These are phyloP conservation scores for Trametes pubescens DNA, from an alignment of 1,284 basidiomycete species.

Conservation along the genomic window DNA sequence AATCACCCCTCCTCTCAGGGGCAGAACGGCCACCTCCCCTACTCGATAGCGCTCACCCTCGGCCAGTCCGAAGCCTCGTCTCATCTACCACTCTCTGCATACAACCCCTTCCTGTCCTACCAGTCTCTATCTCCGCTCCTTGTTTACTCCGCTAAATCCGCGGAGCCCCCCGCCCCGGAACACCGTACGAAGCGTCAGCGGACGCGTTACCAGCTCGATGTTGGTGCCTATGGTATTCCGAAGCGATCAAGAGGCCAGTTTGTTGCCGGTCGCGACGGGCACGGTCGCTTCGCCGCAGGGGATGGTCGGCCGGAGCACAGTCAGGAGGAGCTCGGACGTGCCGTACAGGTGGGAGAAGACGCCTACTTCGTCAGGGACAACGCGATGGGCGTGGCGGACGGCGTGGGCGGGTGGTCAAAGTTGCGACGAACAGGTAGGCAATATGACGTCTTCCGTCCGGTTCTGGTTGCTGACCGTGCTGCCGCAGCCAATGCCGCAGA, in stretches of 20 bases:
- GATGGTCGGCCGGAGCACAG: constrained; percentile 29
- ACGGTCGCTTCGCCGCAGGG: constrained; percentile 36
- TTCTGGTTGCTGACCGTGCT: constrained; percentile 1
- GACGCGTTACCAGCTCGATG: constrained; percentile 68
- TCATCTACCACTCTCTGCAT: constrained; percentile 39
- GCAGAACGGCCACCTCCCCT: constrained; percentile 41
- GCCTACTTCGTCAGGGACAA: constrained; percentile 86
- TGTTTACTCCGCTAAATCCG: constrained; percentile 40
- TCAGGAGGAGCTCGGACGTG: constrained; percentile 49
- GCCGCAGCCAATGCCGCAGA: constrained; percentile 34
- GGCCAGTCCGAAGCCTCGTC: constrained; percentile 48
- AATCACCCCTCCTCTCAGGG: constrained; percentile 40
- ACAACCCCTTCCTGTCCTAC: constrained; percentile 52
- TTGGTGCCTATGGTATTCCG: constrained; percentile 78
- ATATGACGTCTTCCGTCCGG: constrained; percentile 3
- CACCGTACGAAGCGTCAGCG: constrained; percentile 47
- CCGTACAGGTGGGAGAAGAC: constrained; percentile 86
- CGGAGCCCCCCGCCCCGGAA: constrained; percentile 35
- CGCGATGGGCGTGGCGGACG: constrained; percentile 89
- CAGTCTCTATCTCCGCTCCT: constrained; percentile 47
- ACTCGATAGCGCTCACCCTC: constrained; percentile 56
- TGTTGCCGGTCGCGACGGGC: constrained; percentile 43
- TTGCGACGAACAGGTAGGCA: constrained; percentile 46
- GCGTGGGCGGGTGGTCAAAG: constrained; percentile 86
- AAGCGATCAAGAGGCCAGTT: constrained; percentile 46